Percentiles rank a stretch among this genome's conserved stretches.
Conservation (phyloP, 2,329 filamentous ascomycete species). For the Monilinia fructigena region DNA sequence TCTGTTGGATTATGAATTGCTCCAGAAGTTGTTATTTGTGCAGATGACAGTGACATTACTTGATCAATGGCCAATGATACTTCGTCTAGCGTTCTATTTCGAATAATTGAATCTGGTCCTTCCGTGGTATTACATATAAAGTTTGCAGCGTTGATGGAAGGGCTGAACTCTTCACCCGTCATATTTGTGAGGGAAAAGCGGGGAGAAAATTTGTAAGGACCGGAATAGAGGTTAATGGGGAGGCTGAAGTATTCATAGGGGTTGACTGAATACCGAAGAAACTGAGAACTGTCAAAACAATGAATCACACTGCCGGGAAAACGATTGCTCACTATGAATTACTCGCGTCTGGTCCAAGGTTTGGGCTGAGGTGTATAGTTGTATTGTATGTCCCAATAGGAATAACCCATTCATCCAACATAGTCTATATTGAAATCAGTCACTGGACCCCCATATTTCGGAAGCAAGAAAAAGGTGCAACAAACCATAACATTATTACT, state of each 20-base stretch:
- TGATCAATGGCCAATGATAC: constrained; percentile 1
- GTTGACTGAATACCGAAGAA: constrained; percentile 24
- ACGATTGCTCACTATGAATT: constrained; percentile 11
- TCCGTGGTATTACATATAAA: neutral
- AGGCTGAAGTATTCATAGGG: neutral
- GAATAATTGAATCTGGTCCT: constrained; percentile 18
- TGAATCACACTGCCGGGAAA: neutral
- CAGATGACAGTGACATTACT: constrained; percentile 12
- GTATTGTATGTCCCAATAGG: constrained; percentile 3
- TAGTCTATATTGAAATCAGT: constrained; percentile 14
- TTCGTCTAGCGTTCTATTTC: constrained; percentile 15
- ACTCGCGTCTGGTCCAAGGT: constrained; percentile 19
- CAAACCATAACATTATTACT: constrained; percentile 20
- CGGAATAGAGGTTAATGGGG: constrained; percentile 15
- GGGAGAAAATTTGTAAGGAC: constrained; percentile 20
- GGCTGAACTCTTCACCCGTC: constrained; percentile 15
- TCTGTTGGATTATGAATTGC: constrained; percentile 16
- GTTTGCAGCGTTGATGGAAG: constrained; percentile 18
- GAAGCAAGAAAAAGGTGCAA: neutral
- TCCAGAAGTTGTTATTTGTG: constrained; percentile 10
- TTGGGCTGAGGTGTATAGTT: constrained; percentile 16
- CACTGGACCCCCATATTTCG: neutral
- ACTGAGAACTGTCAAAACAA: constrained; percentile 15
- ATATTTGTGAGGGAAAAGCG: constrained; percentile 22
- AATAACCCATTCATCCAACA: constrained; percentile 16